Base-by-base conservation (phyloP, 2,329 filamentous ascomycete genomes). In the Phyllosticta citribraziliensis region DNA sequence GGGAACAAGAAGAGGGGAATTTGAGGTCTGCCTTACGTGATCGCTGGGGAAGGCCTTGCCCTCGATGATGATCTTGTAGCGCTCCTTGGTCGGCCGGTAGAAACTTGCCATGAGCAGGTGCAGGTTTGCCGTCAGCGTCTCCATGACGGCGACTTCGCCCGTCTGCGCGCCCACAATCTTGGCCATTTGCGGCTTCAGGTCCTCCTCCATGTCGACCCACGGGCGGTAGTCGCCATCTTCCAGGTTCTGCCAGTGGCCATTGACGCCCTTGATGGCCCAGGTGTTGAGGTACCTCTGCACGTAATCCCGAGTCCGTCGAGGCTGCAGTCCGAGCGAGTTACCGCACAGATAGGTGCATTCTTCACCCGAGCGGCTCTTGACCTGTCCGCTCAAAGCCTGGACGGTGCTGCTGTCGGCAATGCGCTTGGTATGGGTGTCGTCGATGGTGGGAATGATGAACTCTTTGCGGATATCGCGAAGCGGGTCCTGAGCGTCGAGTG, bases 31-130 rank as follows among this genome's bases (percentile, higher is more conserved):
- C 5, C 81, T 67, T 78, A 86, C 86, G 73, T 90, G 87, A 70
- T 96, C 91, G 72, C 88, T 92, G 0, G 91, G 92, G 67, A 96
- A 96, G 0, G 91, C 90, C 70, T 91, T 91, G 74, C 88, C 89
- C 73, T 96, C 91, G n/a, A 93, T 80, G 58, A 95, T 88, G 64
- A 96, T 88, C 76, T 93, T 94, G 76, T 88, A 87, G 50, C 75
- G 80, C 69, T 82, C 77, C 55, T 77, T 74, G 0, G 80, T 87
- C 0, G 90, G 90, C 58, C 77, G 80, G 75, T 93, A 96, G 75
- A 96, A 95, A 74, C 87, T 89, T 8, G 88, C 86, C 86, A 96
- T 85, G 68, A 94, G 78, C 17, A 95, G 74, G 72, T 96, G 90
- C 63, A 96, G 72, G 72, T 95, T 95, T 22, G 82, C 84, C 1